Base-by-base conservation (phyloP, 306 rosid genomes). In the Vigna angularis region DNA sequence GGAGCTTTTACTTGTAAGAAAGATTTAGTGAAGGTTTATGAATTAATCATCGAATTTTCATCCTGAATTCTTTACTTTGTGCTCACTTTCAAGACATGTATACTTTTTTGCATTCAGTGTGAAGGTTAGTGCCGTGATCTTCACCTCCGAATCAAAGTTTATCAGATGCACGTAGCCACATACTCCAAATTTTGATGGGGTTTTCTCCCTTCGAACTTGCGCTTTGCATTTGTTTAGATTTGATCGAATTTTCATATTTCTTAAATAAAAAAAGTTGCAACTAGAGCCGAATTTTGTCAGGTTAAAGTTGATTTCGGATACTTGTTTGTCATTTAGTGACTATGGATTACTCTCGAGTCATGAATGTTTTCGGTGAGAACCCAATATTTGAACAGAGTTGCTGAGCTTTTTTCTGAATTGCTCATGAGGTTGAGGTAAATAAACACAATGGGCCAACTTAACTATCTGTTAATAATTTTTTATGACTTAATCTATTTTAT, bases 1-100 rank as follows among this genome's bases (percentile, higher is more conserved):
- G 45, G 51, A 69, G 15, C 38, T 49, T 68, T 42, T 69, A 68
- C 73, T 32, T 79, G 83, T 81, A 73, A 71, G 73, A 72, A 73
- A 44, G 62, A 52, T n/a, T 45, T 6, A 32, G 45, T 32, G 53
- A 66, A 20, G 16, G 9, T 38, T 68, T 45, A 66, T 68, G 72
- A 55, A 64, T 12, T 81, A 40, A 38, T 68, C 78, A 34, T 53
- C 67, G 59, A 78, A 50, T 81, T 38, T 53, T 61, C 48, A 78
- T 77, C 50, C 32, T 53, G 48, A 53, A 72, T 66, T 56, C 65
- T 5, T 32, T 26, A 47, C 53, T 34, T 63, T 66, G 52, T 61
- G 45, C 61, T 69, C 56, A 2, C 56, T 12, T 69, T 24, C 55
- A 11, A 28, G 40, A 65, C 6, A 48, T 30, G 47, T 42, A 26